These are phyloP conservation scores for Papiliotrema flavescens DNA, from an alignment of 1,284 basidiomycete genomes.

Conservation along the genomic window DNA sequence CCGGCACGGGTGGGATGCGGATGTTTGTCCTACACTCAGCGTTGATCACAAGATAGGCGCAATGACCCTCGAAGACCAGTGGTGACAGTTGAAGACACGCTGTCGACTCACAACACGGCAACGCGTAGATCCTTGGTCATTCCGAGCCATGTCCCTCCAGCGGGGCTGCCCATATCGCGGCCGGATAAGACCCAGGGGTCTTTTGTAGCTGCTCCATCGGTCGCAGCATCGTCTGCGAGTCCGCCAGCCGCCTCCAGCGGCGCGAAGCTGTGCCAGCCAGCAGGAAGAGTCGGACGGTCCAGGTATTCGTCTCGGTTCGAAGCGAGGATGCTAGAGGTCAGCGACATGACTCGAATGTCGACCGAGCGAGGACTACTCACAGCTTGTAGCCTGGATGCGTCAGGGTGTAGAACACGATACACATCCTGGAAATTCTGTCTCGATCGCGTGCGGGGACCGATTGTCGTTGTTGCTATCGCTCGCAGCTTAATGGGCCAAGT, in stretches of 20 bases:
- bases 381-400: constrained; percentile 40
- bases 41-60: neutral
- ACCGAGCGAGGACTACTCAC: too few relatives aligned
- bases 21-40: constrained; percentile 38
- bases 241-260: neutral
- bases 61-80: too few relatives aligned
- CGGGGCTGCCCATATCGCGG: constrained; percentile 25
- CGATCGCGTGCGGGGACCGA: too few relatives aligned
- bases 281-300: constrained; percentile 35
- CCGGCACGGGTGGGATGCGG: constrained; percentile 19
- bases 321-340: constrained; percentile 34
- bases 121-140: constrained; percentile 38
- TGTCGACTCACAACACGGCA: constrained; percentile 35
- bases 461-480: too few relatives aligned
- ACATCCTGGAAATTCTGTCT: constrained; percentile 33
- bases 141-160: constrained; percentile 43
- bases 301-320: constrained; percentile 47
- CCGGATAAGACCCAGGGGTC: constrained; percentile 31
- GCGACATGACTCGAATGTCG: too few relatives aligned
- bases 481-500: too few relatives aligned
- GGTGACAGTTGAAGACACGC: too few relatives aligned
- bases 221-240: neutral
- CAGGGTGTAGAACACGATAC: constrained; percentile 44
- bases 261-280: constrained; percentile 45
- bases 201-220: neutral